Conservation (phyloP, 2,329 filamentous ascomycete species). For the Sporothrix humicola region DNA sequence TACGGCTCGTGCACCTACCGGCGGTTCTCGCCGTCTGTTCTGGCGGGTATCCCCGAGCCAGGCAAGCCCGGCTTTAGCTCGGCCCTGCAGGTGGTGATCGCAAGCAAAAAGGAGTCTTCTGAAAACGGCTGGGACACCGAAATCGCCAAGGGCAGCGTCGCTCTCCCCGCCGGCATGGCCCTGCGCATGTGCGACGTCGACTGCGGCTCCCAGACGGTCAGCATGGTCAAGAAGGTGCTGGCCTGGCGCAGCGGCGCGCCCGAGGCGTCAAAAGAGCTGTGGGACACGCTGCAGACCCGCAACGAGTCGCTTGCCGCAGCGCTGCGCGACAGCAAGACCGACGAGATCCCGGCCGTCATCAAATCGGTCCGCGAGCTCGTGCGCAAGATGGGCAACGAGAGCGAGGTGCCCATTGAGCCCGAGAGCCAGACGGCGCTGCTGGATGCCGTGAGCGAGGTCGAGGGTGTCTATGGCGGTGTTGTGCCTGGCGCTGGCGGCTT, state of each 20-base stretch:
- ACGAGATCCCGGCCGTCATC: constrained; percentile 48
- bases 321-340: constrained; percentile 55
- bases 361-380: constrained; percentile 65
- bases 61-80: constrained; percentile 70
- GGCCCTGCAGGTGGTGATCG: constrained; percentile 68
- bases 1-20: constrained; percentile 91
- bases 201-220: constrained; percentile 88
- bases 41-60: constrained; percentile 70
- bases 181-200: constrained; percentile 96
- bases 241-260: constrained; percentile 74
- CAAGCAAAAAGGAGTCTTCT: constrained; percentile 57
- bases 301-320: constrained; percentile 74
- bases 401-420: constrained; percentile 88
- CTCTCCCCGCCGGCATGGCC: constrained; percentile 73
- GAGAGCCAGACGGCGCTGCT: constrained; percentile 81
- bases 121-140: constrained; percentile 75
- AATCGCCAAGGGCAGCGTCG: constrained; percentile 70
- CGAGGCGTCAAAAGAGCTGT: constrained; percentile 70
- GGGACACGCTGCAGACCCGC: constrained; percentile 73
- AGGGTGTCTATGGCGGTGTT: constrained; percentile 87
- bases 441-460: constrained; percentile 74
- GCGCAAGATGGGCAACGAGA: constrained; percentile 74
- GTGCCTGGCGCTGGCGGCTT: constrained; percentile 94
- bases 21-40: constrained; percentile 83
- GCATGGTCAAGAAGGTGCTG: constrained; percentile 93